Conservation (phyloP, 208 protist genomes). For the Wallacemonas collosoma region DNA sequence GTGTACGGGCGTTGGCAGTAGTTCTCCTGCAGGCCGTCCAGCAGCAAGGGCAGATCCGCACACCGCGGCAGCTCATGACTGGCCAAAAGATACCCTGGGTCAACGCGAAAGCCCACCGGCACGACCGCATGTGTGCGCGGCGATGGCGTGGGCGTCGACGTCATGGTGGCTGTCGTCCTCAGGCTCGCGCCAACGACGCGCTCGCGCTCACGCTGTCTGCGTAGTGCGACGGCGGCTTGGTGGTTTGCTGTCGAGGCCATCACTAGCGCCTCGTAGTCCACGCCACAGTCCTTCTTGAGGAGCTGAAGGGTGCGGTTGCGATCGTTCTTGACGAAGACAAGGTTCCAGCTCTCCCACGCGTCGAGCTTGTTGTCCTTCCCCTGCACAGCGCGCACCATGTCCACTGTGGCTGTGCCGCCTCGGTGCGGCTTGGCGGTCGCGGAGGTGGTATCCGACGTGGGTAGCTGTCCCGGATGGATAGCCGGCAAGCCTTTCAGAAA, state of each 20-base stretch:
- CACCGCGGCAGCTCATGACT: slow-evolving; percentile 41
- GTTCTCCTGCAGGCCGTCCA: slow-evolving; percentile 81
- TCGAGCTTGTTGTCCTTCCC: slow-evolving; percentile 57
- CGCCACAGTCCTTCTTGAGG: slow-evolving; percentile 58
- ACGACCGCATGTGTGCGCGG: slow-evolving; percentile 15
- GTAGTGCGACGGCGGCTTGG: slow-evolving; percentile 20
- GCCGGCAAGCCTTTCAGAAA: slow-evolving; percentile 39
- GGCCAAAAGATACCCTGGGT: slow-evolving; percentile 72
- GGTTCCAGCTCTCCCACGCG: slow-evolving; percentile 46
- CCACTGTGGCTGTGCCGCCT: slow-evolving; percentile 14
- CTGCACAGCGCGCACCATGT: slow-evolving; percentile 60
- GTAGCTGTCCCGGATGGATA: not conserved
- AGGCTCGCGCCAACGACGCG: slow-evolving; percentile 15
- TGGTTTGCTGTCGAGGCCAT: slow-evolving; percentile 35
- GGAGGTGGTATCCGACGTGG: too few species aligned
- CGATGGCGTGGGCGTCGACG: not conserved
- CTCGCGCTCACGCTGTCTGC: slow-evolving; percentile 26
- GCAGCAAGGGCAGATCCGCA: slow-evolving; percentile 21
- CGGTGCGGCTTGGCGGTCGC: not conserved
- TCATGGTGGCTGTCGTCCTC: not conserved
- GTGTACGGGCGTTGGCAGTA: slow-evolving; percentile 64
- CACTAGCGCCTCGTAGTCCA: slow-evolving; percentile 68
- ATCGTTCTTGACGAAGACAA: slow-evolving; percentile 51
- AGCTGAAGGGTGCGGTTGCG: slow-evolving; percentile 61
- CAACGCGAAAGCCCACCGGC: slow-evolving; percentile 64